phyloP scores from a whole-genome alignment of 495 filamentous ascomycete species.

The Chaetomium tenue region DNA sequence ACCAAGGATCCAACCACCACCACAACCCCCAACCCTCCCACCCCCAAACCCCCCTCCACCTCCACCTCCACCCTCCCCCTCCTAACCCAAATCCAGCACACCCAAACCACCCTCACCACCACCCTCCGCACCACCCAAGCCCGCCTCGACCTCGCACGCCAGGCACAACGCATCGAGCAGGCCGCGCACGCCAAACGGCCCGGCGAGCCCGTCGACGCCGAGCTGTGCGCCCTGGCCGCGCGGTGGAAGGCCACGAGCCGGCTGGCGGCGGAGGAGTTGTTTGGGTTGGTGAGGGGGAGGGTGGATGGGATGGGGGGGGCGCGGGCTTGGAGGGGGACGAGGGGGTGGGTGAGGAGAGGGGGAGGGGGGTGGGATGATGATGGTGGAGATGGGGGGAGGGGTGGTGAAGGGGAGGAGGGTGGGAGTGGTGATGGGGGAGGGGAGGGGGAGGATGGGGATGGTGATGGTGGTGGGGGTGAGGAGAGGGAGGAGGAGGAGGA shows the following conservation, averaged over 20 bases:
- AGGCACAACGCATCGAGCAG: slow-evolving; percentile 28
- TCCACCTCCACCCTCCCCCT: slow-evolving; percentile 17
- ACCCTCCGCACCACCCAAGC: slow-evolving; percentile 18
- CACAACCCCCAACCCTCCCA: not conserved
- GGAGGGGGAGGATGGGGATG: not conserved
- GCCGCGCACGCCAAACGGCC: slow-evolving; percentile 1
- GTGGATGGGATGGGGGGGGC: slow-evolving; percentile 33
- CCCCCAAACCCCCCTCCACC: not conserved
- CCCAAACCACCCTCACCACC: slow-evolving; percentile 12
- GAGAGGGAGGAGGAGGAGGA: slow-evolving; percentile 14
- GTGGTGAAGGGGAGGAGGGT: slow-evolving; percentile 10
- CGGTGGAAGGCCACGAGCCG: slow-evolving; percentile 27
- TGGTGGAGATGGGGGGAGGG: slow-evolving; percentile 4
- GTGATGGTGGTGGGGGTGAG: slow-evolving; percentile 14
- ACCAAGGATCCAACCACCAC: not conserved
- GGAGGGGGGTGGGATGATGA: slow-evolving; percentile 6
- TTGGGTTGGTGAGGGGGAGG: slow-evolving; percentile 31
- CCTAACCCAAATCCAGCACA: not conserved
- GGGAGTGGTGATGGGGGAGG: slow-evolving; percentile 12
- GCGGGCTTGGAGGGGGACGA: slow-evolving; percentile 30
- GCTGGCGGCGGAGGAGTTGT: slow-evolving; percentile 35
- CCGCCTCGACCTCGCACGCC: slow-evolving; percentile 23
- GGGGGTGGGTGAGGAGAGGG: slow-evolving; percentile 14
- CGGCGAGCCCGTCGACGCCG: not conserved
- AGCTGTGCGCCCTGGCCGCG: not conserved